Percentiles rank a stretch among this genome's conserved stretches.
phyloP scores from a whole-genome alignment of 305 asterid genomes.

The Fraxinus nigra region DNA sequence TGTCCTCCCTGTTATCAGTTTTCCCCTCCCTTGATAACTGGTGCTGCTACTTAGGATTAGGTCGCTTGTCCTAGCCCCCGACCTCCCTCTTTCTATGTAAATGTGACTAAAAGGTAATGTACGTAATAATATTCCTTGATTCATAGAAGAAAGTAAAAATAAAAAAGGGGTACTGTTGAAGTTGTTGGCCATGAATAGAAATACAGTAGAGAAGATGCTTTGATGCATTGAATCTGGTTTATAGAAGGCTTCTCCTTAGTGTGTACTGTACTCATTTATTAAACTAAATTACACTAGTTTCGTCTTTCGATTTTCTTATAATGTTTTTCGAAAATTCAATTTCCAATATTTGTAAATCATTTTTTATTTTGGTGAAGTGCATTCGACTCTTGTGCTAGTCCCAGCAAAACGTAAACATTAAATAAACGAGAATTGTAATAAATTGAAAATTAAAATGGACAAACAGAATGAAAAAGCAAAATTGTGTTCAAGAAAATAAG shows the following conservation, averaged over 20 bases:
- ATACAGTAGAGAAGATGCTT: background rate
- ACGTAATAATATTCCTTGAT: constrained; percentile 11
- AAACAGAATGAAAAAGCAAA: background rate
- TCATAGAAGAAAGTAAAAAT: background rate
- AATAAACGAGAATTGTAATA: background rate
- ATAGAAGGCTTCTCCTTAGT: background rate
- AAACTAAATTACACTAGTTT: background rate
- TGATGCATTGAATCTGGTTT: background rate
- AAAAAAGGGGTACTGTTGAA: background rate
- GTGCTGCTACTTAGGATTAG: constrained; percentile 14
- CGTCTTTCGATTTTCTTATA: background rate
- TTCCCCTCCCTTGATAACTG: constrained; percentile 21
- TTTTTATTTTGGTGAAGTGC: background rate
- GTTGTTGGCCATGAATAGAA: background rate
- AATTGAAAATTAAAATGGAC: background rate
- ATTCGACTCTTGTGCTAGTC: background rate
- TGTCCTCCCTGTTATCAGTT: constrained; percentile 16
- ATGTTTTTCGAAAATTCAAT: background rate
- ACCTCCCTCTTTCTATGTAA: background rate
- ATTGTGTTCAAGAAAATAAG: background rate
- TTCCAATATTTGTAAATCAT: background rate
- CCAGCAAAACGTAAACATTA: background rate
- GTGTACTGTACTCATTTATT: background rate
- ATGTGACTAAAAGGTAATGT: constrained; percentile 10
- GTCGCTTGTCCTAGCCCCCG: background rate